Evolutionary conservation across 2,329 filamentous ascomycete species (phyloP).

Genomic region (Leptosphaerulina australis): DNA sequence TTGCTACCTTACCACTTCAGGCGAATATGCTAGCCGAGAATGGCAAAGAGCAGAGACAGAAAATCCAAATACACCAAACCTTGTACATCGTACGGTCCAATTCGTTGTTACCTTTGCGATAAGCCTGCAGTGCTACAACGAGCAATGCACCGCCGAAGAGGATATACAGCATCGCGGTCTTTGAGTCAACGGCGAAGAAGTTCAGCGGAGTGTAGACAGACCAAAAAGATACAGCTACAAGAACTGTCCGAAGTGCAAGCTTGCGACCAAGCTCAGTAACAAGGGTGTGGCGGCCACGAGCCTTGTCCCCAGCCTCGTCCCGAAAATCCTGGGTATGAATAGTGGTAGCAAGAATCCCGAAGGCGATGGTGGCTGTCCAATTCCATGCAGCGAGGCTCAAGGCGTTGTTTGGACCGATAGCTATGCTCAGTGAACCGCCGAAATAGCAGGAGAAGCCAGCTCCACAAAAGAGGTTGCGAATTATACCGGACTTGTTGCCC

Average conservation of each 20-base stretch:
- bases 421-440: conserved; percentile 38
- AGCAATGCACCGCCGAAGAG: conserved; percentile 13
- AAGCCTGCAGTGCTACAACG: background rate
- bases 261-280: conserved; percentile 71
- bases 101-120: background rate
- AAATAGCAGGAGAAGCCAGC: conserved; percentile 37
- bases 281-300: conserved; percentile 84
- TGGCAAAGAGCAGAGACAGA: conserved; percentile 22
- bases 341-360: conserved; percentile 44
- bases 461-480: conserved; percentile 42
- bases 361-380: conserved; percentile 41
- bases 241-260: conserved; percentile 17
- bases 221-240: conserved; percentile 18
- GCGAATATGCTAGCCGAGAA: conserved; percentile 4
- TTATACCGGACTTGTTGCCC: conserved; percentile 33
- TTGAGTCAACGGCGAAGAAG: conserved; percentile 14
- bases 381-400: conserved; percentile 17
- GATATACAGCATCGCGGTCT: conserved; percentile 9
- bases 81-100: conserved; percentile 24
- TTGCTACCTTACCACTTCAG: background rate
- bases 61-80: conserved; percentile 25
- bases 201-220: conserved; percentile 17
- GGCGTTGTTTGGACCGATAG: conserved; percentile 10
- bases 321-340: conserved; percentile 51
- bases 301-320: conserved; percentile 48